Percentiles rank a stretch among this genome's conserved stretches.
These are phyloP conservation scores for Schizophyllum commune DNA, from an alignment of 1,284 basidiomycete species.

Conservation along the genomic window DNA sequence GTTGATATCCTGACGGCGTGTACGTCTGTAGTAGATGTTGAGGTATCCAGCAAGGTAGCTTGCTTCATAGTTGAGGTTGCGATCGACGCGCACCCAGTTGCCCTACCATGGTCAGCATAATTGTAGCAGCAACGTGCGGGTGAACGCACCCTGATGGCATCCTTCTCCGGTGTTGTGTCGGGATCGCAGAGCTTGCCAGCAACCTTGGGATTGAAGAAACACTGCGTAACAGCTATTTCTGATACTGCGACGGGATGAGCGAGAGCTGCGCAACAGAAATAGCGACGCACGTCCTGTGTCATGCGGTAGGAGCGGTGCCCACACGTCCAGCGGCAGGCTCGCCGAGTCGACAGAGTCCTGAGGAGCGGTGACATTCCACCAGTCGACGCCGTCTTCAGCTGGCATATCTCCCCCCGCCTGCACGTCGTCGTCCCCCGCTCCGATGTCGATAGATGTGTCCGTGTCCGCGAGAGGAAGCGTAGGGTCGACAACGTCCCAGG, in stretches of 20 bases:
- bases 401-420: slow-evolving; percentile 3
- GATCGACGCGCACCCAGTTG: slow-evolving; percentile 40
- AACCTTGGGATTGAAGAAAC: slow-evolving; percentile 56
- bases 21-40: slow-evolving; percentile 80
- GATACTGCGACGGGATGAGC: slow-evolving; percentile 46
- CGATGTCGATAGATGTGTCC: background rate
- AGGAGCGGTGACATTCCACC: slow-evolving; percentile 58
- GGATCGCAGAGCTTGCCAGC: slow-evolving; percentile 59
- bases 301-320: slow-evolving; percentile 76
- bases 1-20: slow-evolving; percentile 69
- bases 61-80: slow-evolving; percentile 65
- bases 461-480: background rate
- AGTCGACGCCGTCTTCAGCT: slow-evolving; percentile 39
- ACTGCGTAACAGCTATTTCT: slow-evolving; percentile 70
- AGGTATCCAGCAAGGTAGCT: slow-evolving; percentile 51
- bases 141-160: slow-evolving; percentile 85
- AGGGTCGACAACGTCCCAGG: slow-evolving; percentile 65
- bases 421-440: background rate
- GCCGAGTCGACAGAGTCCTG: slow-evolving; percentile 41
- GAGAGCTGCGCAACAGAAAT: background rate
- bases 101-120: background rate
- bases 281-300: slow-evolving; percentile 67
- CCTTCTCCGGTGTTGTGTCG: slow-evolving; percentile 58
- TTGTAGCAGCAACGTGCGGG: slow-evolving; percentile 24
- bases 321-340: slow-evolving; percentile 74